These are phyloP conservation scores for Diaporthe eres DNA, from an alignment of 2,329 filamentous ascomycete genomes.

Conservation along the genomic window DNA sequence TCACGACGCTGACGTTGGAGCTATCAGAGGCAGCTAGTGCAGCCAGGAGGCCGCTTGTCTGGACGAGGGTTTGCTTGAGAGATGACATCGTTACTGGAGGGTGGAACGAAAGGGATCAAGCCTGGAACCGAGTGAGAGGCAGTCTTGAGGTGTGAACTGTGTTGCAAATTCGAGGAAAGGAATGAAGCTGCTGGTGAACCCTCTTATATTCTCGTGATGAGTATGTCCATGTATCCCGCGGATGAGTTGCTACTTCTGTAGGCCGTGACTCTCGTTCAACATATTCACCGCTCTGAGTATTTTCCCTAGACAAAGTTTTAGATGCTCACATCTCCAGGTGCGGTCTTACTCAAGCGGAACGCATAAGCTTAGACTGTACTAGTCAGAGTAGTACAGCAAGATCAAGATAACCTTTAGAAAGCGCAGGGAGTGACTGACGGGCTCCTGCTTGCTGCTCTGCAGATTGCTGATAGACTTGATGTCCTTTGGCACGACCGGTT, in stretches of 20 bases:
- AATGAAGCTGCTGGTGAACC: neutral
- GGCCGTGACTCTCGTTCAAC: neutral
- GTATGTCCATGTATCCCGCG: neutral
- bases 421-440: neutral
- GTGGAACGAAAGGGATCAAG: neutral
- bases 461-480: neutral
- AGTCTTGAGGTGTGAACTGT: neutral
- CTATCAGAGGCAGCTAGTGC: neutral
- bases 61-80: constrained; percentile 16
- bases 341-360: neutral
- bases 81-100: constrained; percentile 4
- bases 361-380: constrained; percentile 2
- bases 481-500: neutral
- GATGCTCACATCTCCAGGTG: neutral
- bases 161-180: neutral
- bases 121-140: neutral
- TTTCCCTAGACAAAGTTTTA: neutral
- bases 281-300: neutral
- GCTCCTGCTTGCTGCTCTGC: neutral
- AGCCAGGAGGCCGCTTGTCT: constrained; percentile 15
- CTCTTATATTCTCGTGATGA: neutral
- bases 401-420: neutral
- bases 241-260: neutral
- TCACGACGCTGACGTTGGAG: constrained; percentile 13
- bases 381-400: neutral